Evolutionary conservation across 2,329 filamentous ascomycete genomes (phyloP).

Genomic region (Pleomassaria siparia): DNA sequence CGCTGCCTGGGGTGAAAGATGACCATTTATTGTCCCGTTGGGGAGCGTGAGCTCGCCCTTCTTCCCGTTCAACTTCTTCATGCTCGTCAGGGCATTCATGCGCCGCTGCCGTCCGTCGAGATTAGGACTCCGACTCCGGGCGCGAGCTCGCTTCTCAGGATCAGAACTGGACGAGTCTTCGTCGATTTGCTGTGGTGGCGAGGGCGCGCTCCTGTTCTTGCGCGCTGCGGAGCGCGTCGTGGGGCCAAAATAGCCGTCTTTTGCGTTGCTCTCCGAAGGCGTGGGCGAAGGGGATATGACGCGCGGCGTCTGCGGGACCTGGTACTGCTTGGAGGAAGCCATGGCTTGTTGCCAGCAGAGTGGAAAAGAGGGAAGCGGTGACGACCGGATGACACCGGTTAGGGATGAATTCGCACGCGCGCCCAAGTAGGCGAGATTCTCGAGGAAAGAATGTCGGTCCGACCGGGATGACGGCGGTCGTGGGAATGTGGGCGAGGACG

Average conservation of each 20-base stretch:
- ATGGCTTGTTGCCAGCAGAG: constrained; percentile 43
- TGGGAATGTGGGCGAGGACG: background rate
- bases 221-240: constrained; percentile 74
- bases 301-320: constrained; percentile 76
- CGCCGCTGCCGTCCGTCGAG: constrained; percentile 49
- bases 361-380: constrained; percentile 62
- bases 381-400: constrained; percentile 58
- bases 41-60: constrained; percentile 46
- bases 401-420: constrained; percentile 44
- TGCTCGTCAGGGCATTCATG: constrained; percentile 56
- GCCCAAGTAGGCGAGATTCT: constrained; percentile 28
- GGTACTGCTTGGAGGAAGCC: constrained; percentile 53
- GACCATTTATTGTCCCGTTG: constrained; percentile 60
- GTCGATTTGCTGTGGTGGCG: constrained; percentile 62
- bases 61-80: constrained; percentile 41
- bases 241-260: constrained; percentile 69
- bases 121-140: constrained; percentile 70
- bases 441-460: constrained; percentile 21
- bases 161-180: constrained; percentile 61
- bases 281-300: constrained; percentile 85
- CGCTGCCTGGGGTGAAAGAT: constrained; percentile 66
- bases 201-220: constrained; percentile 59
- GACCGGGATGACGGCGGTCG: constrained; percentile 9
- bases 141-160: constrained; percentile 62
- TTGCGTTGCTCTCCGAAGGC: constrained; percentile 50